Evolutionary conservation across 2,329 filamentous ascomycete genomes (phyloP), one percentile per base, ranked within the genome.

Genomic region (Chalaropsis ovoidea): DNA sequence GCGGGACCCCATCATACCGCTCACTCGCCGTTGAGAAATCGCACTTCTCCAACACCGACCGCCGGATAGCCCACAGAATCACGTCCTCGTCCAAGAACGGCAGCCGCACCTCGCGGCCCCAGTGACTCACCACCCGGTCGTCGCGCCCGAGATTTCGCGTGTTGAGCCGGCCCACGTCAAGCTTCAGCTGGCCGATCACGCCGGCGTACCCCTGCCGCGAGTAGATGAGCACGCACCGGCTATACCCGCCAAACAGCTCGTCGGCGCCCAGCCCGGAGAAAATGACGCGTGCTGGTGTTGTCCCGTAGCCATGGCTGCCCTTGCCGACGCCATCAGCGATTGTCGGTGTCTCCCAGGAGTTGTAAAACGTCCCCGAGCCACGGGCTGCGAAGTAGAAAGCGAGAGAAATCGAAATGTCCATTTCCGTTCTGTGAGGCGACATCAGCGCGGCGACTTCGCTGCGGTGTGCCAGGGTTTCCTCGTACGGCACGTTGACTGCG

Each of bases 111-210:
- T 99, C 94, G 68, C 86, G 87, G 15, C 89, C 85, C 88, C 92
- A 97, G 72, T 95, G 83, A 1, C 90, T 86, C 75, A 96, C 90
- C 19, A 92, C 88, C 27, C 94, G 84, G 75, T 99, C 95, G 72
- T 99, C 94, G 10, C 94, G 86, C 3, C 94, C 95, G 7, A 99
- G 81, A 70, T 99, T 99, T n/a, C 94, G 85, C 75, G 94, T 90
- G 0, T 93, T 92, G 1, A 99, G 83, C 27, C 95, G 84, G 61
- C 83, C 80, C 45, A 97, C 87, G 68, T 99, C 94, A 2, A 97
- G 80, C 67, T 88, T 84, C 4, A 99, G 82, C 75, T 99, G 93
- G 0, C 89, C 83, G 3, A 92, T 77, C 1, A 99, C 81, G 0
- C 87, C 89, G 0, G 76, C 68, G 70, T 90, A 90, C 0, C 90